Evolutionary conservation across 352 stramenopile species (phyloP).

Genomic region (Phytophthora melonis): DNA sequence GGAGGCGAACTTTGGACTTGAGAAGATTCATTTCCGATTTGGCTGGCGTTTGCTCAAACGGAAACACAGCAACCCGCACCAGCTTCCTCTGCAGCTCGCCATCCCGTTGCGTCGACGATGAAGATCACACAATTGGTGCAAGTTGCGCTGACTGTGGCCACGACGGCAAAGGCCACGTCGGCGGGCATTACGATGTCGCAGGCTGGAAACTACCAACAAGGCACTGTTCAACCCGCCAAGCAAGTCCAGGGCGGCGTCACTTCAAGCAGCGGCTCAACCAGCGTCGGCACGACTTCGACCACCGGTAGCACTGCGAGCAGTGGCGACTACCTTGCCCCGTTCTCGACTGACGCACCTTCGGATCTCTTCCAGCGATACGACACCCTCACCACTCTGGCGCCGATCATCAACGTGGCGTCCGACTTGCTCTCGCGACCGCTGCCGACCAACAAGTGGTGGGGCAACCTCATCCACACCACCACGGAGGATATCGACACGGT

Average conservation of each 20-base stretch:
- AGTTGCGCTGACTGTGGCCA: conserved; percentile 19
- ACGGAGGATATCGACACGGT: conserved; percentile 52
- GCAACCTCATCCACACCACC: conserved; percentile 77
- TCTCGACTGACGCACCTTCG: conserved; percentile 58
- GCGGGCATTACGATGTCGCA: conserved; percentile 36
- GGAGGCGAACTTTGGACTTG: conserved; percentile 15
- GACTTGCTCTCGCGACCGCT: conserved; percentile 60
- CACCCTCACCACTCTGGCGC: conserved; percentile 58
- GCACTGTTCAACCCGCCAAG: conserved; percentile 28
- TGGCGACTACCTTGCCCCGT: conserved; percentile 47
- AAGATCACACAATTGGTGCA: conserved; percentile 43
- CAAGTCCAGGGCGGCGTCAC: conserved; percentile 9
- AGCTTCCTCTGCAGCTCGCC: conserved; percentile 11
- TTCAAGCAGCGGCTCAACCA: conserved; percentile 15
- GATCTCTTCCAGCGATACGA: conserved; percentile 66
- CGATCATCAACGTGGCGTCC: conserved; percentile 70
- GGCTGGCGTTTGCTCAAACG: conserved; percentile 25
- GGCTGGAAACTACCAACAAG: conserved; percentile 27
- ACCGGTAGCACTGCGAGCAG: conserved; percentile 11
- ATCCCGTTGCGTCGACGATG: conserved; percentile 21
- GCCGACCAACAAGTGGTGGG: conserved; percentile 90
- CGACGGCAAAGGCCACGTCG: conserved; percentile 2
- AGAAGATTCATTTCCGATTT: conserved; percentile 41
- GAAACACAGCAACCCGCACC: neutral
- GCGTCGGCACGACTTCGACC: conserved; percentile 13